Evolutionary conservation across 1,284 basidiomycete species (phyloP), one percentile per base, ranked within the genome.

Genomic region (Marasmius fiardii): DNA sequence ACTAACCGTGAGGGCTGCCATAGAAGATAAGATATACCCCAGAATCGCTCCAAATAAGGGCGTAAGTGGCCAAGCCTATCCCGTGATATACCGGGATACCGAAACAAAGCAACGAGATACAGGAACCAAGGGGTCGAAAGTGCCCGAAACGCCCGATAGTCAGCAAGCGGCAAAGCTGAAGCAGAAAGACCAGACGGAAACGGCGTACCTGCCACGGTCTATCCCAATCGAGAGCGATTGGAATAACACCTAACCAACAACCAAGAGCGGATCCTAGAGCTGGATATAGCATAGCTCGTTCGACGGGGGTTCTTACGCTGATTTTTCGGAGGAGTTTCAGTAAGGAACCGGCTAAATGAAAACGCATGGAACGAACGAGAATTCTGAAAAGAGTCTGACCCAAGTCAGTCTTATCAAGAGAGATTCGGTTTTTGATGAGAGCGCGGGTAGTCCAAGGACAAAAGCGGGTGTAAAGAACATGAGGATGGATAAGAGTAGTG

Each of bases 191-290:
- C 24, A 37, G 5, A 44, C 52, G 37, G 26, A 12, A 44, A 41
- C 34, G 49, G 69, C 82, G 56, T 54, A 92, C 93, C 86, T 97
- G 95, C 94, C 94, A 97, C 10, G 93, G 92, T 50, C 93, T 79
- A 67, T 95, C 94, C 95, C 95, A 98, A 70, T 98, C 95, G 7
- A 98, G 82, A 0, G 92, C 88, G 53, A 94, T 85, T 0, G 92
- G 90, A 43, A 94, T 77, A 2, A 81, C 84, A 16, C 93, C 93
- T 6, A 82, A 45, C 93, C 93, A 96, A 39, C 82, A 79, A 5
- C 93, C 93, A 12, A 87, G 23, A 20, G 88, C 62, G 1, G 90
- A 74, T n/a, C 92, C 92, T 18, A 88, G 64, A 3, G 82, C 78
- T 10, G 95, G 91, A 63, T 90, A 93, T n/a, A 93, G 80, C 21